phyloP scores from a whole-genome alignment of 192 early-diverging fungal genomes.

The Coemansia sp. region DNA sequence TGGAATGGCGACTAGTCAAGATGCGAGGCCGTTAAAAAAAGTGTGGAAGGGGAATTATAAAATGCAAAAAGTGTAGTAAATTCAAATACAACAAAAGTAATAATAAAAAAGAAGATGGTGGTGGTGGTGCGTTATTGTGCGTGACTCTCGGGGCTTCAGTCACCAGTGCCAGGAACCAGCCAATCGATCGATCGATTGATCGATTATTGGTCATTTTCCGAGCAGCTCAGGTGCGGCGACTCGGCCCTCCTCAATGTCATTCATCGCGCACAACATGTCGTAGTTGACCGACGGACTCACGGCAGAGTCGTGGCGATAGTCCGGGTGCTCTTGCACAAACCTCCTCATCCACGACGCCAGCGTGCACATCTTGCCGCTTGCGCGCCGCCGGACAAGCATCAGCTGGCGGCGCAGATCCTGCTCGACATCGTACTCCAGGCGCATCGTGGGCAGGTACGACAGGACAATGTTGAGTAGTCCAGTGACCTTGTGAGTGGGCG shows the following conservation, averaged over 20 bases:
- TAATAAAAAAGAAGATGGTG: too few relatives aligned
- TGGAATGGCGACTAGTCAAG: background rate
- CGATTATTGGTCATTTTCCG: slow-evolving; percentile 6
- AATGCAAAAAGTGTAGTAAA: background rate
- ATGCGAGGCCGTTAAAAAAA: too few relatives aligned
- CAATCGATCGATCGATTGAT: too few relatives aligned
- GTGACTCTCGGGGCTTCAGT: too few relatives aligned
- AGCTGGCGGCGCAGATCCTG: slow-evolving; percentile 76
- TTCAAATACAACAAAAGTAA: too few relatives aligned
- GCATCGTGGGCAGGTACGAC: slow-evolving; percentile 74
- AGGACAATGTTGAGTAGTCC: slow-evolving; percentile 84
- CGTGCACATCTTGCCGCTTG: slow-evolving; percentile 83
- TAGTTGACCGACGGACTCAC: slow-evolving; percentile 82
- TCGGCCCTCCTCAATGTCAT: slow-evolving; percentile 52
- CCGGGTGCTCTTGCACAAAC: slow-evolving; percentile 83
- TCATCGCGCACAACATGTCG: slow-evolving; percentile 69
- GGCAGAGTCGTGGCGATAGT: slow-evolving; percentile 88
- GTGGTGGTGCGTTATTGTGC: too few relatives aligned
- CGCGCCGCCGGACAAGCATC: slow-evolving; percentile 74
- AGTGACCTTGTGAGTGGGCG: slow-evolving; percentile 61
- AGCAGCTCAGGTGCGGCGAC: slow-evolving; percentile 41
- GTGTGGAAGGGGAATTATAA: background rate
- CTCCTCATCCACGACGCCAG: slow-evolving; percentile 90
- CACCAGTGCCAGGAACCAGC: too few relatives aligned
- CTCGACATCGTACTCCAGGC: slow-evolving; percentile 74